These are phyloP conservation scores for Ustilaginoidea virens DNA, from an alignment of 2,329 filamentous ascomycete genomes.

Conservation along the genomic window DNA sequence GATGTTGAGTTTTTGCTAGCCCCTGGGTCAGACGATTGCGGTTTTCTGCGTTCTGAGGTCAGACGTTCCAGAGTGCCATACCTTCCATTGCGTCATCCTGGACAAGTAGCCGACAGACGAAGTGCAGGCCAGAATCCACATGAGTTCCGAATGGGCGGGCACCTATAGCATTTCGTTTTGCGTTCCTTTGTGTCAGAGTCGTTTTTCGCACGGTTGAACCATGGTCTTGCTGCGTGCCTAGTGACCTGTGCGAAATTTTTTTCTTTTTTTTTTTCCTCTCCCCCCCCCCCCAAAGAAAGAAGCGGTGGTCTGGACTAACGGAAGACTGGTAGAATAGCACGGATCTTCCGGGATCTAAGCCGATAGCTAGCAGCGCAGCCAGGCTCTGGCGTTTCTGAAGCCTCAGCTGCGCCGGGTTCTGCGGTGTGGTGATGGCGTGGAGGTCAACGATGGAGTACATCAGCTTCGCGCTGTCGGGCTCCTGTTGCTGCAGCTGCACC, in stretches of 20 bases:
- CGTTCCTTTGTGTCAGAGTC: too few species aligned
- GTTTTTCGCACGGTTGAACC: too few species aligned
- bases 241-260: too few species aligned
- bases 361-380: conserved; percentile 69
- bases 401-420: conserved; percentile 45
- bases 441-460: conserved; percentile 85
- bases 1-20: conserved; percentile 57
- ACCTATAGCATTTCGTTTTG: too few species aligned
- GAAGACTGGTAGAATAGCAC: conserved; percentile 72
- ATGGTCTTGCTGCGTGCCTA: too few species aligned
- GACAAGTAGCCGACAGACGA: conserved; percentile 88
- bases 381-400: conserved; percentile 58
- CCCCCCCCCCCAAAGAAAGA: too few species aligned
- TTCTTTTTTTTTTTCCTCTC: too few species aligned
- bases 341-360: conserved; percentile 61
- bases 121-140: conserved; percentile 92
- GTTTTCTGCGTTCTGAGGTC: too few species aligned
- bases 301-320: conserved; percentile 28
- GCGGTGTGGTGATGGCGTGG: conserved; percentile 75
- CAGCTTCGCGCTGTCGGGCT: conserved; percentile 41
- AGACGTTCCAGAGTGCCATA: conserved; percentile 15
- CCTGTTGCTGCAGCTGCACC: conserved; percentile 58
- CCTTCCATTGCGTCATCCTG: conserved; percentile 99
- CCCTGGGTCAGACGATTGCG: neutral
- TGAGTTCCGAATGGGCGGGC: conserved; percentile 69